Base-by-base conservation (phyloP, 1,139 yeast genomes). In the Spencermartinsiella ligniputridi region DNA sequence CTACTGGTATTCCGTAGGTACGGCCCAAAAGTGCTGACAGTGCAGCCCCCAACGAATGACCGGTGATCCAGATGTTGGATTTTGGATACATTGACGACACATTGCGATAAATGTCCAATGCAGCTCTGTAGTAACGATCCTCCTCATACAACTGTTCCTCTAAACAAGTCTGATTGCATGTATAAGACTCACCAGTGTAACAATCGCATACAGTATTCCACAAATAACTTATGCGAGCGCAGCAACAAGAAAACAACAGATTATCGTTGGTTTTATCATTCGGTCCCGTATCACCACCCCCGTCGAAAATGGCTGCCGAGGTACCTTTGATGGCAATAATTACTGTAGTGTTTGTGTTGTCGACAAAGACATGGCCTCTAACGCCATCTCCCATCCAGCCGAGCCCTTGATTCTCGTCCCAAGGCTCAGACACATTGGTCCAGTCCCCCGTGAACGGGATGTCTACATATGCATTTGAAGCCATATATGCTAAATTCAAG, bases 131-230 rank as follows among this genome's bases (percentile, higher is more conserved):
- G 63, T 90, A 92, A 41, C 88, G 69, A 61, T 89, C 96, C 50
- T 81, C 79, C 39, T 84, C 69, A 60, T 79, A 71, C 45, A 90
- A 68, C 58, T 87, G 95, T 40, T 70, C 71, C 61, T 90, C 97
- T 25, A 94, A 68, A 58, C 99, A 92, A 49, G 76, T 78, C 63
- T 88, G 94, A 62, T 88, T 83, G 64, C 99, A 92, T 0, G 95
- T 87, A 62, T 87, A 88, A 0, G 96, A 78, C 47, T 78, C 80
- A 18, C 70, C 70, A 51, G 81, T 79, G 61, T 83, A 90, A 62
- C 99, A 92, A 64, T 89, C 97, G 66, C 99, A 92, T 0, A 90
- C 97, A 0, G 97, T 86, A 6, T 82, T 80, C 98, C 98, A 94
- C 66, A 88, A 68, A 56, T 89, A 90, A 45, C 94, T 79, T 5